These are phyloP conservation scores for Chaetomium strumarium DNA, from an alignment of 2,329 filamentous ascomycete species.

Conservation along the genomic window DNA sequence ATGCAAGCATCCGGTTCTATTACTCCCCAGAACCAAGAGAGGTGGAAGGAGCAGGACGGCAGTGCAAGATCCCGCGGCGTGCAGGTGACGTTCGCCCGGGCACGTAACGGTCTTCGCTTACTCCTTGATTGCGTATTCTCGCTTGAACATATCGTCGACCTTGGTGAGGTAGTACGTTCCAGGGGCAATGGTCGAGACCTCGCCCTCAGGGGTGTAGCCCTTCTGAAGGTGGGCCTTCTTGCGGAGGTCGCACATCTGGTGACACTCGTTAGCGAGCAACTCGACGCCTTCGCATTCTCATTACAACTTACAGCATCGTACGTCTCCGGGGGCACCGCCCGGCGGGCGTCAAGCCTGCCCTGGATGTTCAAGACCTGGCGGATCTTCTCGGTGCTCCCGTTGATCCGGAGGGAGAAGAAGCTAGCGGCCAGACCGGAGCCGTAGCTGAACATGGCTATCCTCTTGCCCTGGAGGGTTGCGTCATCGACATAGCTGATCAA, in stretches of 20 bases:
- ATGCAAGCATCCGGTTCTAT: slow-evolving; percentile 8
- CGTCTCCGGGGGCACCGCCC: slow-evolving; percentile 60
- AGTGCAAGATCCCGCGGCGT: slow-evolving; percentile 15
- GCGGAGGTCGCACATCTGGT: slow-evolving; percentile 66
- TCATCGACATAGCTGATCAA: slow-evolving; percentile 60
- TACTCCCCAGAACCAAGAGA: neutral
- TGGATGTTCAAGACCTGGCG: slow-evolving; percentile 64
- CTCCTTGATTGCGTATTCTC: slow-evolving; percentile 69
- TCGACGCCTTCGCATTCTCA: neutral
- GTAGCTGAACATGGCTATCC: slow-evolving; percentile 72
- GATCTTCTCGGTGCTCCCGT: slow-evolving; percentile 63
- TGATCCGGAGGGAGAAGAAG: slow-evolving; percentile 68
- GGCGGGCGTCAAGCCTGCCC: slow-evolving; percentile 59
- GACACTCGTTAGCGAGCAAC: slow-evolving; percentile 7
- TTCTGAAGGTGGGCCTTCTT: slow-evolving; percentile 81
- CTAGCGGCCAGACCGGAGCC: slow-evolving; percentile 68
- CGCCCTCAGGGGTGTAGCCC: slow-evolving; percentile 65
- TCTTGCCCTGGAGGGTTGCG: slow-evolving; percentile 62
- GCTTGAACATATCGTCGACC: slow-evolving; percentile 82
- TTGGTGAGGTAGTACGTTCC: slow-evolving; percentile 75
- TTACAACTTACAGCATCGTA: slow-evolving; percentile 63
- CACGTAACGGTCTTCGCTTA: slow-evolving; percentile 38
- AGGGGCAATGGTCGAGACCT: slow-evolving; percentile 56
- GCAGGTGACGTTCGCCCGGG: neutral
- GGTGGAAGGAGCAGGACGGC: neutral